These are phyloP conservation scores for Panellus pusillus DNA, from an alignment of 768 basidiomycete species.

Conservation along the genomic window DNA sequence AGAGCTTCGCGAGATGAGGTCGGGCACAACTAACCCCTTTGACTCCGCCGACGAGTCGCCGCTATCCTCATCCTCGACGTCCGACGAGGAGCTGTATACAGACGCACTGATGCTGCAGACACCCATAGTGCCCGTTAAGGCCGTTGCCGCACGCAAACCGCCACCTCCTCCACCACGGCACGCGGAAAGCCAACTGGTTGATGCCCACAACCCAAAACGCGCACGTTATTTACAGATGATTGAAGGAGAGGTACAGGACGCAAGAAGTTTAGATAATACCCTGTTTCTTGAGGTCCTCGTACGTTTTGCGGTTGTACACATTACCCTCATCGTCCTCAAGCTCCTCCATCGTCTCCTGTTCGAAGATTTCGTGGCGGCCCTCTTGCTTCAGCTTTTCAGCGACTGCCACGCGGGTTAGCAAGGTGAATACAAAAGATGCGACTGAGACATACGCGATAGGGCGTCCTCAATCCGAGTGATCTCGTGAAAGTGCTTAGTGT, in stretches of 20 bases:
- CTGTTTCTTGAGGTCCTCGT: conserved; percentile 95
- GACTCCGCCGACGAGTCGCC: conserved; percentile 67
- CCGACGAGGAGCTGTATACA: conserved; percentile 82
- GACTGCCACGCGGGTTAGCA: conserved; percentile 46
- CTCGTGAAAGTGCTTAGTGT: conserved; percentile 99
- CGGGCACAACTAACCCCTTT: conserved; percentile 62
- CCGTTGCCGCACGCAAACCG: conserved; percentile 34
- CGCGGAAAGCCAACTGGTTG: conserved; percentile 26
- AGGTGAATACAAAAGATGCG: background rate
- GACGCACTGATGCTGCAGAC: conserved; percentile 70
- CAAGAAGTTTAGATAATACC: conserved; percentile 38
- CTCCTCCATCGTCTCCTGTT: conserved; percentile 96
- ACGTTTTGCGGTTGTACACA: conserved; percentile 98
- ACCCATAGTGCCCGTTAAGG: conserved; percentile 64
- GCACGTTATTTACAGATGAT: conserved; percentile 3
- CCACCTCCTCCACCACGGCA: conserved; percentile 48
- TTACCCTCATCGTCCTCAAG: conserved; percentile 98
- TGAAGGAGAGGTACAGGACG: background rate
- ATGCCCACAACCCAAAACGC: conserved; percentile 15
- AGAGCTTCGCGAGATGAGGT: conserved; percentile 36
- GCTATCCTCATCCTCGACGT: conserved; percentile 74
- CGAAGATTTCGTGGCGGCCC: conserved; percentile 91
- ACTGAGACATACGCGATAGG: conserved; percentile 69
- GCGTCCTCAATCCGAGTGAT: conserved; percentile 98
- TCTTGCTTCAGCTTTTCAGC: conserved; percentile 97